Conservation (phyloP, 352 stramenopile genomes). For the Pythium myriotylum region DNA sequence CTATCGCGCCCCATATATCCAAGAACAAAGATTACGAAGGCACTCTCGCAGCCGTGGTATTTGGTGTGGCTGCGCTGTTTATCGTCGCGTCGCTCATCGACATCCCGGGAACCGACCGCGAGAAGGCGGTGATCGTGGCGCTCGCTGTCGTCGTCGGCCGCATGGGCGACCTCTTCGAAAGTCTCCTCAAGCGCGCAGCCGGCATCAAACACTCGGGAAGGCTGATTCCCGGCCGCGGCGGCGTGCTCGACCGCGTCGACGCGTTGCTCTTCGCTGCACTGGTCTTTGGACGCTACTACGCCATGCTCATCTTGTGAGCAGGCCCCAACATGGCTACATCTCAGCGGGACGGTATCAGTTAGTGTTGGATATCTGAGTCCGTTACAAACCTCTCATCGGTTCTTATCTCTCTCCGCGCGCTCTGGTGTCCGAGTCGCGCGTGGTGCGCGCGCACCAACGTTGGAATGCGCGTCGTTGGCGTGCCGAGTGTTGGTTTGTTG, state of each 20-base stretch:
- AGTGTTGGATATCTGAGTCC: neutral
- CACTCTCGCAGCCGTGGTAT: slow-evolving; percentile 85
- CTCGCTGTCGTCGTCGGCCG: slow-evolving; percentile 93
- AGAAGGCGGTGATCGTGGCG: slow-evolving; percentile 82
- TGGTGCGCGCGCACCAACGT: neutral
- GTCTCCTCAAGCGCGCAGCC: slow-evolving; percentile 94
- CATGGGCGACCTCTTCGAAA: slow-evolving; percentile 95
- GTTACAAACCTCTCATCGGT: neutral
- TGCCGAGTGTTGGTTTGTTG: neutral
- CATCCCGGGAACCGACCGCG: slow-evolving; percentile 77
- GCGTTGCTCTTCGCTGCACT: slow-evolving; percentile 92
- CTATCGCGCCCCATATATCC: slow-evolving; percentile 86
- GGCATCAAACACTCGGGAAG: slow-evolving; percentile 95
- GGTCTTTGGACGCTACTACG: slow-evolving; percentile 70
- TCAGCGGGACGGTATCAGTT: no score
- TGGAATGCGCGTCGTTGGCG: neutral
- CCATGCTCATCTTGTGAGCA: slow-evolving; percentile 6
- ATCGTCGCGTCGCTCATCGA: slow-evolving; percentile 72
- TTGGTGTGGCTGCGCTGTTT: slow-evolving; percentile 87
- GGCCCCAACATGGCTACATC: no score
- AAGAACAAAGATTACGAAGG: slow-evolving; percentile 97
- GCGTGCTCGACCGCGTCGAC: slow-evolving; percentile 95
- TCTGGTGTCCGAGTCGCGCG: neutral
- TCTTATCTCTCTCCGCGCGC: neutral
- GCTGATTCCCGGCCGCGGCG: slow-evolving; percentile 95